Base-by-base conservation (phyloP, 306 rosid species). In the Malus fusca region DNA sequence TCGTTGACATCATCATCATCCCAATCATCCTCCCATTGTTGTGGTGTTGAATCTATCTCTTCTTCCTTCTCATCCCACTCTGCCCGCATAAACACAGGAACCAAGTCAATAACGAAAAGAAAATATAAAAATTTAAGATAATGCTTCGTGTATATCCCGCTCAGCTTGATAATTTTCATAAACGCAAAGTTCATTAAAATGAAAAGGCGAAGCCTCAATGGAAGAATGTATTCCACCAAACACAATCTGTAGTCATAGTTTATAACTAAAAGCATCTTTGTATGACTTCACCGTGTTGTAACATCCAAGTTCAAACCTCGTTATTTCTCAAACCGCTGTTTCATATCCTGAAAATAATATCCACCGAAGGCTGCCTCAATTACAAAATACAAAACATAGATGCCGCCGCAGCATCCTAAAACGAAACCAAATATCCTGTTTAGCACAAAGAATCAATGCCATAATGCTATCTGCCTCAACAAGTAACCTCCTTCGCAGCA, bases 1-100 rank as follows among this genome's bases (percentile, higher is more conserved):
- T 92, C 97, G 10, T 88, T 88, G 73, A 92, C 93, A 80, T 92
- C 96, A 19, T 92, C 93, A 68, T 90, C 97, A 71, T 92, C 97
- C 97, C 97, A 88, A 73, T 92, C 97, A 72, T 92, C 96, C 77
- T 92, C 96, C 96, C 97, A 90, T 80, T 92, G 93, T 75, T 88
- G 93, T 73, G 87, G 97, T 6, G 82, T 82, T 64, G 84, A 81
- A 74, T 92, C 93, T 69, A 84, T 90, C 12, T 86, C 96, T 78
- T 86, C 97, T 82, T 88, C 96, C 62, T 81, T 86, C 59, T 78
- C 92, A 17, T 84, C 92, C 97, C 93, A 90, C 80, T 82, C 97
- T 88, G 87, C 28, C 31, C 52, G 28, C 52, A 68, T 4, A 33
- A 66, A 69, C 5, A 46, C 13, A 62, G 33, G 14, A 69, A 22